Percentiles rank a stretch among this genome's conserved stretches.
These are phyloP conservation scores for Linum usitatissimum DNA, from an alignment of 345 rosid genomes.

Conservation along the genomic window DNA sequence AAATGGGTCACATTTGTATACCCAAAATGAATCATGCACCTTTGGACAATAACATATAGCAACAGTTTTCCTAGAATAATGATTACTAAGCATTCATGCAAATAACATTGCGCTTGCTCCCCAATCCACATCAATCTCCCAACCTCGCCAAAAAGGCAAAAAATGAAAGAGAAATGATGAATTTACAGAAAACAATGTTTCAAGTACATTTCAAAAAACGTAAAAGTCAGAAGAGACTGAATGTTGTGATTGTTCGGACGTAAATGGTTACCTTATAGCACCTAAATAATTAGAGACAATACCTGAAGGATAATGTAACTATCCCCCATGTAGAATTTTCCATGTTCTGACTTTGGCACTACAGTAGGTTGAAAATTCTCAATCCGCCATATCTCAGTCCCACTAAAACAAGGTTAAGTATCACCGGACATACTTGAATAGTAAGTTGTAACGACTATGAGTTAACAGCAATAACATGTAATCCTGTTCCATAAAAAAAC, in stretches of 20 bases:
- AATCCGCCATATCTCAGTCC: constrained; percentile 94
- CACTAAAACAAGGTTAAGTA: constrained; percentile 62
- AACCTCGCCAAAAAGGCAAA: no score
- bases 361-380: constrained; percentile 89
- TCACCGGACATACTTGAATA: constrained; percentile 21
- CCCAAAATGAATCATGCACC: no score
- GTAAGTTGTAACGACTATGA: constrained; percentile 13
- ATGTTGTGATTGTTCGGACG: neutral
- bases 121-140: no score
- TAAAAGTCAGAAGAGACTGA: neutral
- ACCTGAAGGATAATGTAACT: constrained; percentile 92
- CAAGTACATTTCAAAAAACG: neutral
- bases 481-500: neutral
- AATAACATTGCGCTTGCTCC: no score
- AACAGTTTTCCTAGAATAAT: no score
- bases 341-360: constrained; percentile 76
- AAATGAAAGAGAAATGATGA: neutral
- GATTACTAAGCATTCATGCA: no score
- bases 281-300: neutral
- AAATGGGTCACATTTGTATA: no score
- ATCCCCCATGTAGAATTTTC: constrained; percentile 96
- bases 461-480: constrained; percentile 2
- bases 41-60: no score
- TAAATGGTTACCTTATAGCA: no score
- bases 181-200: neutral